Percentiles rank a stretch among this genome's conserved stretches.
phyloP scores from a whole-genome alignment of 1,284 basidiomycete species.

The Ganoderma resinaceum region DNA sequence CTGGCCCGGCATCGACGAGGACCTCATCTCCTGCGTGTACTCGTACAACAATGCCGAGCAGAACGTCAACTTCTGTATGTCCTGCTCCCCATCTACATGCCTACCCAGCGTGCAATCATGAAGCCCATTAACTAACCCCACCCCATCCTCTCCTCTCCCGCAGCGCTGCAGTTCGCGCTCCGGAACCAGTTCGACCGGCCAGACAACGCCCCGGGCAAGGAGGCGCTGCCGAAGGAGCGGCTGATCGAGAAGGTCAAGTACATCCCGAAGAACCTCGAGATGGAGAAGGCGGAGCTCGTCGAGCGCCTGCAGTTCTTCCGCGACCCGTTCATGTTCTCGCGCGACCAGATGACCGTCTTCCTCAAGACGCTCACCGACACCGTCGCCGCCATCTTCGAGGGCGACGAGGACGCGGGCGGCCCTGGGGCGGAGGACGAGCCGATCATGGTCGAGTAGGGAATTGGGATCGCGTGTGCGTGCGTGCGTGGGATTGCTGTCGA shows the following conservation, averaged over 20 bases:
- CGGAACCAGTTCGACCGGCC: constrained; percentile 45
- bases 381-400: constrained; percentile 39
- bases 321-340: constrained; percentile 69
- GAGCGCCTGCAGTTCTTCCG: constrained; percentile 65
- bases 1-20: constrained; percentile 39
- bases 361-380: constrained; percentile 61
- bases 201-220: constrained; percentile 41
- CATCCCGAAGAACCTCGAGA: constrained; percentile 67
- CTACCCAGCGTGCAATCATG: neutral
- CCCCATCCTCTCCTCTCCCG: neutral
- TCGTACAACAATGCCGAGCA: constrained; percentile 31
- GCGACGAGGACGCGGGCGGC: constrained; percentile 41
- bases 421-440: constrained; percentile 37
- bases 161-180: constrained; percentile 68
- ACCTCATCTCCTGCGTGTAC: constrained; percentile 42
- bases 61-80: constrained; percentile 22
- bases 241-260: constrained; percentile 62
- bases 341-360: constrained; percentile 70
- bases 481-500: neutral
- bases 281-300: constrained; percentile 60
- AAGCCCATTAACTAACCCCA: neutral
- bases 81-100: neutral
- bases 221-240: constrained; percentile 45
- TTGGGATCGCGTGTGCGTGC: neutral
- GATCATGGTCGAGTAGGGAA: constrained; percentile 19